phyloP scores from a whole-genome alignment of 2,329 filamentous ascomycete genomes.

The Rachicladosporium sp. region DNA sequence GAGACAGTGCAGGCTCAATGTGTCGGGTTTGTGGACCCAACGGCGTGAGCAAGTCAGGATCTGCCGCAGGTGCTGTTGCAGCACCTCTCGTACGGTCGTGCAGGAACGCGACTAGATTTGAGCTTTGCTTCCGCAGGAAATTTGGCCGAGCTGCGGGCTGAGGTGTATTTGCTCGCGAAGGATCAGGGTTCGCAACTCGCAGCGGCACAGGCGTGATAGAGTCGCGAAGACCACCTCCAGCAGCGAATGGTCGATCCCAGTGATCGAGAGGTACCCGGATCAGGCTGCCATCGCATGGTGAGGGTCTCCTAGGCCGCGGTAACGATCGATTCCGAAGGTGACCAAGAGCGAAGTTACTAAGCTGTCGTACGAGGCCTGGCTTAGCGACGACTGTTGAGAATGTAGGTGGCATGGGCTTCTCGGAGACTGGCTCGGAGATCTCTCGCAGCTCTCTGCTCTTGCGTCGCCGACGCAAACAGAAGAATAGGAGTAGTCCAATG shows the following conservation, averaged over 20 bases:
- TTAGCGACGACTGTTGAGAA: constrained; percentile 1
- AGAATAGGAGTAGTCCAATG: constrained; percentile 16
- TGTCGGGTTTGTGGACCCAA: constrained; percentile 1
- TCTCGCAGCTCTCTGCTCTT: constrained; percentile 2
- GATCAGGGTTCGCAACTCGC: constrained; percentile 20
- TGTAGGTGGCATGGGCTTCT: constrained; percentile 2
- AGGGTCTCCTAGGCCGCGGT: constrained; percentile 9
- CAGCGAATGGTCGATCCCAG: constrained; percentile 22
- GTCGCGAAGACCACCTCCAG: constrained; percentile 20
- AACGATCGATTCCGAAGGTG: constrained; percentile 6
- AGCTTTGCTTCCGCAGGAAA: constrained; percentile 14
- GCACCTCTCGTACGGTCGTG: constrained; percentile 2
- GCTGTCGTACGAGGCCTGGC: constrained; percentile 2
- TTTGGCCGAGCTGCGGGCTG: constrained; percentile 10
- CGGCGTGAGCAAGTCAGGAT: constrained; percentile 7
- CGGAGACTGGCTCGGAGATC: constrained; percentile 5
- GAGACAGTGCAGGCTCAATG: constrained; percentile 4
- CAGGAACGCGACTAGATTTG: constrained; percentile 8
- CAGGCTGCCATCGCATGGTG: constrained; percentile 20
- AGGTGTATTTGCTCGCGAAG: constrained; percentile 14
- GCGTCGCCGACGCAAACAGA: constrained; percentile 15
- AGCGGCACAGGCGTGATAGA: constrained; percentile 16
- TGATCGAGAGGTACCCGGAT: constrained; percentile 22
- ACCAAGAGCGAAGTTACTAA: constrained; percentile 4
- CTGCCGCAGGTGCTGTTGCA: constrained; percentile 8